These are phyloP conservation scores for Styphnolobium japonicum DNA, from an alignment of 306 rosid species.

Conservation along the genomic window DNA sequence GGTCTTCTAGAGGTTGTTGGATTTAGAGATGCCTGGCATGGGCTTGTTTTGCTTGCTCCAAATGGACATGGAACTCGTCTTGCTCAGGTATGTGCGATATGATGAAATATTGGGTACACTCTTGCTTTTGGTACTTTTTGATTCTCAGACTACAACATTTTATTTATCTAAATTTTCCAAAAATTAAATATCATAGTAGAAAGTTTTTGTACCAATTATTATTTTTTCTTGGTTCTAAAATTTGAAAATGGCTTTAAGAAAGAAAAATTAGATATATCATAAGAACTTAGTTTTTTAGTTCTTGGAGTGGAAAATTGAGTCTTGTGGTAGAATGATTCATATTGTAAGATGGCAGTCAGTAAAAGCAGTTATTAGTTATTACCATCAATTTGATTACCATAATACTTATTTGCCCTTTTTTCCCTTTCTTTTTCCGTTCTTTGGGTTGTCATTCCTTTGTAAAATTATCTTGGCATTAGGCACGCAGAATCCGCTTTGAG, in stretches of 20 bases:
- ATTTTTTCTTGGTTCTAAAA: background rate
- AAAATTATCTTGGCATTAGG: slow-evolving; percentile 44
- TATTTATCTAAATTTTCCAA: slow-evolving; percentile 9
- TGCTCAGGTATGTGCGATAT: slow-evolving; percentile 63
- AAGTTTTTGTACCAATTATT: background rate
- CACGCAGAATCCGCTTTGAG: slow-evolving; percentile 68
- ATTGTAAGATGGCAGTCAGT: background rate
- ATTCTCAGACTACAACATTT: background rate
- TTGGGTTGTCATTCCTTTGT: background rate
- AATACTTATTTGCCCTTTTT: background rate
- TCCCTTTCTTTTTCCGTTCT: background rate
- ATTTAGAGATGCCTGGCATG: slow-evolving; percentile 97
- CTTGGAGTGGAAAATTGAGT: too few relatives aligned
- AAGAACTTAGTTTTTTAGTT: too few relatives aligned
- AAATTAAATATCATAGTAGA: background rate
- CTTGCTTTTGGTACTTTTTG: background rate
- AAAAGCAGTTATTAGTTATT: background rate
- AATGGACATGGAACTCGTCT: slow-evolving; percentile 99
- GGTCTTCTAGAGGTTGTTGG: slow-evolving; percentile 92
- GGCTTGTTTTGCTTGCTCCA: slow-evolving; percentile 87
- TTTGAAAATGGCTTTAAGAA: background rate
- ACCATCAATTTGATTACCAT: too few relatives aligned
- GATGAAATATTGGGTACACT: background rate
- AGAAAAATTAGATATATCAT: background rate
- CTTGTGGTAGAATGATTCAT: too few relatives aligned